Evolutionary conservation across 139 green algal species (phyloP).

Genomic region (Chara braunii): DNA sequence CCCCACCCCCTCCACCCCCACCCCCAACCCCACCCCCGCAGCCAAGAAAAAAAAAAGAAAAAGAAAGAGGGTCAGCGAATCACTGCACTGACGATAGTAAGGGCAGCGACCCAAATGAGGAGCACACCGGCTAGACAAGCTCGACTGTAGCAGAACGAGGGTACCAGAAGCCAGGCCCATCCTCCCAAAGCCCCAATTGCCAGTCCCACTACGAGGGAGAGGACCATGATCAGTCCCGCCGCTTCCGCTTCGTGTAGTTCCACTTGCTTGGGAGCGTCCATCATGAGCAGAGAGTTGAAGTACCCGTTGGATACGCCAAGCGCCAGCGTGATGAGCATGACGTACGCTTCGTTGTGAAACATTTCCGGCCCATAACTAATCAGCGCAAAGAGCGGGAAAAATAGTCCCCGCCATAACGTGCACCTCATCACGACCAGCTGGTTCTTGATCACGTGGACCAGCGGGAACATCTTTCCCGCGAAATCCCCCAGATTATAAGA

Average conservation of each 20-base stretch:
- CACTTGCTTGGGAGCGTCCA: constrained; percentile 26
- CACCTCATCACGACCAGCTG: not conserved
- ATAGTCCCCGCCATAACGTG: constrained; percentile 37
- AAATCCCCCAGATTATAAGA: constrained; percentile 31
- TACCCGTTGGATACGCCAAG: constrained; percentile 60
- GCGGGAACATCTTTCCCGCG: constrained; percentile 25
- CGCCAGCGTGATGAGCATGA: constrained; percentile 38
- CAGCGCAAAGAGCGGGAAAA: constrained; percentile 51
- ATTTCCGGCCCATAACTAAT: constrained; percentile 2
- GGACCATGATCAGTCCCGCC: constrained; percentile 63
- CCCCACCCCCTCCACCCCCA: no score
- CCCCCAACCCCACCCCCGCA: no score
- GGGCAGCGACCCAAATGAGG: no score
- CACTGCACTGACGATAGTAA: no score
- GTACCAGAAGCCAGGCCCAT: constrained; percentile 64
- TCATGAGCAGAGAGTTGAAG: constrained; percentile 30
- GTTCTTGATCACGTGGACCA: not conserved
- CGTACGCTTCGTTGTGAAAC: constrained; percentile 1
- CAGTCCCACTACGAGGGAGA: constrained; percentile 69
- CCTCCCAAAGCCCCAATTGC: constrained; percentile 54
- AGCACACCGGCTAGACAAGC: no score
- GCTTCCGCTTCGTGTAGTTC: constrained; percentile 34
- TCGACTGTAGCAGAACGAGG: no score
- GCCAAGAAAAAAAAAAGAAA: no score
- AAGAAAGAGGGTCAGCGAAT: no score